Evolutionary conservation across 1,284 basidiomycete genomes (phyloP).

Genomic region (Porodaedalea pini): DNA sequence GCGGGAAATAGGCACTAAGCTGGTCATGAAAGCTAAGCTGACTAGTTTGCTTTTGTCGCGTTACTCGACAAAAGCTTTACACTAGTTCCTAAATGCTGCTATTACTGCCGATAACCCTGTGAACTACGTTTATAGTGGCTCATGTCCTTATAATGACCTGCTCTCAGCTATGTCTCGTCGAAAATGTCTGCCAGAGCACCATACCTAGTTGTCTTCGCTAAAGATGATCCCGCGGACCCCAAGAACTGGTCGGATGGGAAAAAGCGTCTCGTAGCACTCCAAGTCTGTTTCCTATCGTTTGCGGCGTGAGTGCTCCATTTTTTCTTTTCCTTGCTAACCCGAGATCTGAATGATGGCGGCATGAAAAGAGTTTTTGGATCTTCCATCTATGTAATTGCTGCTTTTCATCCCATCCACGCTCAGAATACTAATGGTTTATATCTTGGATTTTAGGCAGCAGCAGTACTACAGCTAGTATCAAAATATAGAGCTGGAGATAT

Average conservation of each 20-base stretch:
- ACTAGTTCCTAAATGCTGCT: no score
- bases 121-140: no score
- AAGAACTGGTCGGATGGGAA: slow-evolving; percentile 15
- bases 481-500: slow-evolving; percentile 24
- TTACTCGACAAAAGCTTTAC: no score
- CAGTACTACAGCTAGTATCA: slow-evolving; percentile 24
- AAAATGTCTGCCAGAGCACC: neutral
- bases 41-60: no score
- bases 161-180: neutral
- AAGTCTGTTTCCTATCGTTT: slow-evolving; percentile 22
- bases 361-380: slow-evolving; percentile 23
- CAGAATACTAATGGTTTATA: neutral
- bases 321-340: neutral
- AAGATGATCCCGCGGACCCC: slow-evolving; percentile 13
- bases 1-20: no score
- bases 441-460: slow-evolving; percentile 24
- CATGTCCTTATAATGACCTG: no score
- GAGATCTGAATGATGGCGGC: neutral
- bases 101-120: no score
- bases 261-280: slow-evolving; percentile 8
- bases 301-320: slow-evolving; percentile 10
- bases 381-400: slow-evolving; percentile 25
- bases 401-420: neutral
- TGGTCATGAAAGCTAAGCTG: no score
- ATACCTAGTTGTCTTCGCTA: slow-evolving; percentile 9